A percentile compares a stretch with the other conserved stretches of the same genome.
These are phyloP conservation scores for Amoebophrya sp. DNA, from an alignment of 169 alveolate species.

Conservation along the genomic window DNA sequence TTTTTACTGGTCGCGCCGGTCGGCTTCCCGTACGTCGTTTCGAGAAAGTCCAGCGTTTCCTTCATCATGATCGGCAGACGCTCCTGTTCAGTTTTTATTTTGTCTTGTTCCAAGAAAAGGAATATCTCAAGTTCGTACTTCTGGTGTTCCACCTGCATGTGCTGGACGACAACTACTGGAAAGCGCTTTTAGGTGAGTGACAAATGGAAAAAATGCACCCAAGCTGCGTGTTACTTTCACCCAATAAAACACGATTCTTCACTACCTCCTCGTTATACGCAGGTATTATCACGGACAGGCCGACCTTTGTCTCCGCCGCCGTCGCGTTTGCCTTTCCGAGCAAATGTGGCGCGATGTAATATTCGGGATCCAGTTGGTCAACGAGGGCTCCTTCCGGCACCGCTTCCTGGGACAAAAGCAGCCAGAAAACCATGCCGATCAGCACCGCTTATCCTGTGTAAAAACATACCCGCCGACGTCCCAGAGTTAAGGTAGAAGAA, in stretches of 20 bases:
- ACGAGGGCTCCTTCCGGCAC: not conserved
- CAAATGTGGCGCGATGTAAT: not conserved
- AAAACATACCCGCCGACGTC: too few species aligned
- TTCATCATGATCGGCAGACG: constrained; percentile 2
- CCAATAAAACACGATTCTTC: too few species aligned
- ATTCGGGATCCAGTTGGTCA: not conserved
- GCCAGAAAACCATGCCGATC: not conserved
- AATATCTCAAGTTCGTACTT: too few species aligned
- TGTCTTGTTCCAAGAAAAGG: too few species aligned
- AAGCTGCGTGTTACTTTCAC: too few species aligned
- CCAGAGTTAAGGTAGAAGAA: too few species aligned
- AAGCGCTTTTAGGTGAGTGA: too few species aligned
- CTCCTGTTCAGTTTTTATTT: too few species aligned
- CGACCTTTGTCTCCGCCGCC: not conserved
- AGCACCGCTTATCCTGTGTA: not conserved
- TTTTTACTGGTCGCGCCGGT: too few species aligned
- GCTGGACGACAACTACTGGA: too few species aligned
- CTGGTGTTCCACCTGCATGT: too few species aligned
- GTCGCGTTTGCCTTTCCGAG: not conserved
- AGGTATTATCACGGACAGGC: not conserved
- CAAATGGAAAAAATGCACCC: too few species aligned
- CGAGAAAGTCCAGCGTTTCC: not conserved
- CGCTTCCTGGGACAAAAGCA: not conserved
- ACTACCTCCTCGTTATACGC: not conserved
- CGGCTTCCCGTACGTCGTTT: not conserved